Evolutionary conservation across 129 eudicot genomes (phyloP), one percentile per base, ranked within the genome.

Genomic region (Flaveria robusta): DNA sequence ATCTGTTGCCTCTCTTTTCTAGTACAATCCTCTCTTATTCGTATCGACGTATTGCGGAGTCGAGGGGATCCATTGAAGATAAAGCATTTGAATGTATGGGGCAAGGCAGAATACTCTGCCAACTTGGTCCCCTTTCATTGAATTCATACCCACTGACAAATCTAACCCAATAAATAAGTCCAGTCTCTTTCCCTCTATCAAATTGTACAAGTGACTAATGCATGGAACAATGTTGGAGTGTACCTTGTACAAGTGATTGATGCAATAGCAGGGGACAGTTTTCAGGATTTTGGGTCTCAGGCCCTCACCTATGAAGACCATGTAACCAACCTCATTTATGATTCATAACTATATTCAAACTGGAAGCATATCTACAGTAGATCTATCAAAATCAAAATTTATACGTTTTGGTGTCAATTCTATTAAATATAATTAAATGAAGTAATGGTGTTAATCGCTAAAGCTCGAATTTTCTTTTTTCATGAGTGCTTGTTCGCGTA

Each of bases 141-240:
- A 58, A 70, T 77, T 69, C 81, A 69, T 77, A 77, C 76, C 62
- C 70, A 68, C 70, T 27, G 63, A 66, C 75, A 77, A 77, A 56
- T 42, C 76, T 24, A 77, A 62, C 62, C 50, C 64, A 77, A 77
- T 55, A 56, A 58, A 12, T 59, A 59, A 24, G 66, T 23, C 39
- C 71, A 47, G n/a, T 11, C 46, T 7, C 20, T 37, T 47, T 75
- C 62, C 9, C 71, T 14, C 20, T 4, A 62, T 62, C 9, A 62
- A 39, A 62, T 47, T 46, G 65, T 62, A 70, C 76, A 69, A 70
- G 45, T 34, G 20, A 71, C 45, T 41, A 79, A 62, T 49, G 66
- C 66, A 62, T 10, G n/a, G 1, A 63, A 49, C 24, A 34, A 46
- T 39, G 77, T 47, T 45, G 71, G 60, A 31, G 46, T 65, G 59